Evolutionary conservation across 2,329 filamentous ascomycete species (phyloP), one percentile per base, ranked within the genome.

Genomic region (Exophiala lecanii-corni): DNA sequence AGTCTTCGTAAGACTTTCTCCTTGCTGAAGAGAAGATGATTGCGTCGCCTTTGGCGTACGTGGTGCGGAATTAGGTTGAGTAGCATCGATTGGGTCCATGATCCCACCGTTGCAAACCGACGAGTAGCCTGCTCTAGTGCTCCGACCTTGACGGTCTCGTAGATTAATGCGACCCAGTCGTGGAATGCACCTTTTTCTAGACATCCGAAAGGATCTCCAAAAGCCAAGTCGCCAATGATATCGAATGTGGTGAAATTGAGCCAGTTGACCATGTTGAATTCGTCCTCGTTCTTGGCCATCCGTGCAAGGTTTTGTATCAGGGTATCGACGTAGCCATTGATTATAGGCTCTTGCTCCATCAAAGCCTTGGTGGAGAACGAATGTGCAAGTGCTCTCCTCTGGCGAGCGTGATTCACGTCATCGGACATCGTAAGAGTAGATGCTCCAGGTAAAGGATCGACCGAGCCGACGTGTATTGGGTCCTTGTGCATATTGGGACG

Each of bases 291-390:
- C 10, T 46, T 36, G 9, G 37, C 19, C 20, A 41, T 35, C n/a
- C 39, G 35, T 12, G 19, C 5, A 10, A 52, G 23, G 7, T 31
- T 40, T n/a, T 33, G 13, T 12, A 53, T 43, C 4, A 55, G 33
- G 9, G 33, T 23, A 26, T 44, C 25, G 31, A 45, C 41, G 28
- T 47, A 51, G 18, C 15, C 30, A 18, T 39, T 21, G 16, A 55
- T 38, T 10, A 53, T 28, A 1, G 54, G 41, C 39, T 67, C 66
- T 43, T 69, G 68, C n/a, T 64, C 60, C 6, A 54, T 53, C 12
- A 73, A 36, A 2, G 64, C 62, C 36, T 60, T 62, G 28, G 70
- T 67, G 0, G 67, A 68, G 47, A 72, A 72, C 0, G 63, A 65
- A 40, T 64, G 60, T 0, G 61, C 56, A 7, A 72, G 41, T 2